Conservation (phyloP, 345 rosid genomes). For the Citrus sp. region DNA sequence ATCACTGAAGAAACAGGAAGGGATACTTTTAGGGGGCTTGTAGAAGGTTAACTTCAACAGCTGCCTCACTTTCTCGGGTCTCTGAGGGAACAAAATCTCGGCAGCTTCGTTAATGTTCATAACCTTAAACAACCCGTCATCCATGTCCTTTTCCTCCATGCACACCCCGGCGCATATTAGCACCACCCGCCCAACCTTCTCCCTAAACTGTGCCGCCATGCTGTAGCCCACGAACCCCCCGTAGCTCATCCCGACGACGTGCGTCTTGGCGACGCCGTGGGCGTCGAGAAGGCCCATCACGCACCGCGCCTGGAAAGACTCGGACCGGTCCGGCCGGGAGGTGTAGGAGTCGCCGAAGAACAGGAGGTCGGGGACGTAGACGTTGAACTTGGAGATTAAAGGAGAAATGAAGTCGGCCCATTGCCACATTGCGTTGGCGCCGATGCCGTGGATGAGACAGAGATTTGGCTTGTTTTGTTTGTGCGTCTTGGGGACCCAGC, state of each 20-base stretch:
- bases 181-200: slow-evolving; percentile 58
- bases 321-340: slow-evolving; percentile 59
- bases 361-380: slow-evolving; percentile 83
- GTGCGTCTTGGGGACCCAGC: slow-evolving; percentile 68
- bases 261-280: slow-evolving; percentile 39
- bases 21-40: slow-evolving; percentile 52
- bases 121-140: slow-evolving; percentile 60
- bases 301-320: slow-evolving; percentile 71
- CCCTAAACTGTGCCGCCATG: slow-evolving; percentile 71
- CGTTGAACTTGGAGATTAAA: slow-evolving; percentile 57
- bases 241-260: slow-evolving; percentile 76
- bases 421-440: slow-evolving; percentile 99
- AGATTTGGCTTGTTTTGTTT: slow-evolving; percentile 45
- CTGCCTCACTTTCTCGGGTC: slow-evolving; percentile 50
- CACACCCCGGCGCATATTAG: slow-evolving; percentile 80
- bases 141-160: slow-evolving; percentile 79
- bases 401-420: slow-evolving; percentile 56
- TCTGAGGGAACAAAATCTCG: slow-evolving; percentile 56
- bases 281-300: slow-evolving; percentile 53
- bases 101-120: slow-evolving; percentile 58
- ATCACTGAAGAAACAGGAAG: slow-evolving; percentile 74
- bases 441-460: slow-evolving; percentile 78
- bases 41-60: slow-evolving; percentile 50
- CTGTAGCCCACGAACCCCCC: slow-evolving; percentile 85
- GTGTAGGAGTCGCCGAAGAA: slow-evolving; percentile 94